Percentiles rank a stretch among this genome's conserved stretches.
Conservation (phyloP, 2,329 filamentous ascomycete genomes). For the Ceratocystis harringtonii region DNA sequence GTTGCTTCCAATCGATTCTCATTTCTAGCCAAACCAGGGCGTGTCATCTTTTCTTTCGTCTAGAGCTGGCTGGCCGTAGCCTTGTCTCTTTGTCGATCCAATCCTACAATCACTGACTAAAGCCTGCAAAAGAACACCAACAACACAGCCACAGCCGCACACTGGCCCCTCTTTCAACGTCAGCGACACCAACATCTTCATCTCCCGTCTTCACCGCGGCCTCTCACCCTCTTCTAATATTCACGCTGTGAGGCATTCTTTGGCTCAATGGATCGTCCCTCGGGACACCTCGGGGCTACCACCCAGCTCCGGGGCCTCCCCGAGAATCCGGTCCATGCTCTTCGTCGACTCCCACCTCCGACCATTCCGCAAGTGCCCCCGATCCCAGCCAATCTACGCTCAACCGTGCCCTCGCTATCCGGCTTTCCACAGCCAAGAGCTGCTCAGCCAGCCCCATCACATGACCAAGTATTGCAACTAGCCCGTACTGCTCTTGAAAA, state of each 20-base stretch:
- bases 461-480: conserved; percentile 45
- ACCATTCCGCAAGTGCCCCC: conserved; percentile 26
- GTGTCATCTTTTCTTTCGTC: neutral
- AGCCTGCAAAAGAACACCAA: neutral
- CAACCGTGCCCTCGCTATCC: conserved; percentile 20
- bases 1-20: too few species aligned
- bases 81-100: neutral
- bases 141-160: neutral
- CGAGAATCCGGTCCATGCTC: conserved; percentile 27
- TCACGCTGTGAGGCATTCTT: neutral
- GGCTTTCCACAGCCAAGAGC: conserved; percentile 17
- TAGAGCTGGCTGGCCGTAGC: neutral
- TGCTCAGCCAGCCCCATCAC: conserved; percentile 32
- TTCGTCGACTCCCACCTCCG: conserved; percentile 23
- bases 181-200: neutral
- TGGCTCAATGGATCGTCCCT: conserved; percentile 11
- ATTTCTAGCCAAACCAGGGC: neutral
- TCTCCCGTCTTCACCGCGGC: neutral
- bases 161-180: neutral
- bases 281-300: conserved; percentile 23
- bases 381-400: conserved; percentile 22
- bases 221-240: neutral
- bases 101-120: neutral
- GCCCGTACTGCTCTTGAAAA: conserved; percentile 52
- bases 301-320: conserved; percentile 27